Percentiles rank a stretch among this genome's conserved stretches.
phyloP scores from a whole-genome alignment of 2,329 filamentous ascomycete species.

The Aspergillus udagawae region DNA sequence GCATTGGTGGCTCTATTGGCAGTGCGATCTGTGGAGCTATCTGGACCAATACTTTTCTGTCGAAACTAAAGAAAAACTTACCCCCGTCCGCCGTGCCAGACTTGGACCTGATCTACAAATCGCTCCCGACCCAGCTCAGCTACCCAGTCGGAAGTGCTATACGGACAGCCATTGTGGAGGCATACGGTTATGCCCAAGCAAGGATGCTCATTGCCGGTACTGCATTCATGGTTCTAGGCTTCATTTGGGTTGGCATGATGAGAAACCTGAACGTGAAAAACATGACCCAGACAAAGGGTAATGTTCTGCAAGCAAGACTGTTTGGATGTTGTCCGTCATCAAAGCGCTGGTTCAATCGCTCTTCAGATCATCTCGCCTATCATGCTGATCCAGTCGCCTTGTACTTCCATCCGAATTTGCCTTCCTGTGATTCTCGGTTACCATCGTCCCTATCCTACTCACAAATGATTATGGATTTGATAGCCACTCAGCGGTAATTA shows the following conservation, averaged over 20 bases:
- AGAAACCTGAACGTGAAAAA: background rate
- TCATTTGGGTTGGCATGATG: slow-evolving; percentile 8
- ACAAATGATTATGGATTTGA: too few species aligned
- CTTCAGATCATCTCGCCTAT: too few species aligned
- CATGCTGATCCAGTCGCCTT: too few species aligned
- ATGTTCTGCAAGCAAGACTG: background rate
- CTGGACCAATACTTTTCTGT: slow-evolving; percentile 28
- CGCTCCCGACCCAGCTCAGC: slow-evolving; percentile 9
- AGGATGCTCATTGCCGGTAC: slow-evolving; percentile 33
- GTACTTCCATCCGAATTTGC: too few species aligned
- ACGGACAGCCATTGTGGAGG: slow-evolving; percentile 38
- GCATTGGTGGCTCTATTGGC: slow-evolving; percentile 31
- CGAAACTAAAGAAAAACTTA: slow-evolving; percentile 38
- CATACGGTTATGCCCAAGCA: slow-evolving; percentile 45
- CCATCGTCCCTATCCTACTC: too few species aligned
- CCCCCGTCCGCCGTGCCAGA: slow-evolving; percentile 13
- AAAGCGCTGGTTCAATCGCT: too few species aligned
- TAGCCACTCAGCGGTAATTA: too few species aligned
- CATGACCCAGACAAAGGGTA: background rate
- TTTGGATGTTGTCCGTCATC: too few species aligned
- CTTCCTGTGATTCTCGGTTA: too few species aligned
- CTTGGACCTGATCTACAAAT: slow-evolving; percentile 8
- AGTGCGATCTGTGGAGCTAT: slow-evolving; percentile 27
- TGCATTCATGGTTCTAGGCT: slow-evolving; percentile 7
- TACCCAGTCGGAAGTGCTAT: slow-evolving; percentile 37